Percentiles rank a stretch among this genome's conserved stretches.
These are phyloP conservation scores for Calonectria hongkongensis DNA, from an alignment of 2,329 filamentous ascomycete species.

Conservation along the genomic window DNA sequence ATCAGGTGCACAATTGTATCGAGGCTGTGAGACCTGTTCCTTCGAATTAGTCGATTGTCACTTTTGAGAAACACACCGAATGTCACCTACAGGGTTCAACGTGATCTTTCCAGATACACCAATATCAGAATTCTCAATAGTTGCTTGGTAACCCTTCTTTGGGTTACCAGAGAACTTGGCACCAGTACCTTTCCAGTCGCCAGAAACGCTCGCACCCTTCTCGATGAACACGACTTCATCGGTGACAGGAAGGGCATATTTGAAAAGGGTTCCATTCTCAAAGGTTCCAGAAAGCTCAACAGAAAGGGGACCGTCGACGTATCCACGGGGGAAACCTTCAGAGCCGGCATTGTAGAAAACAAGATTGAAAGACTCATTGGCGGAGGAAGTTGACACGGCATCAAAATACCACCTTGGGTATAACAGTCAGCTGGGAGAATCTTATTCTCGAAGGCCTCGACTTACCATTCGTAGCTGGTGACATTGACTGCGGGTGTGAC, in stretches of 20 bases:
- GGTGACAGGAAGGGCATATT: not conserved
- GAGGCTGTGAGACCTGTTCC: constrained; percentile 11
- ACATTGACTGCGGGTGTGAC: constrained; percentile 1
- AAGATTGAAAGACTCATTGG: constrained; percentile 12
- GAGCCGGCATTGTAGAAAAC: constrained; percentile 23
- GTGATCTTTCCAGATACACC: not conserved
- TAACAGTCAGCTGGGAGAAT: not conserved
- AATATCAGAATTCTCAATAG: not conserved
- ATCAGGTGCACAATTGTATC: not conserved
- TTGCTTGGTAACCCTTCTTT: not conserved
- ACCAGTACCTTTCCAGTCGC: constrained; percentile 14
- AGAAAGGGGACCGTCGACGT: not conserved
- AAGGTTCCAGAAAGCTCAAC: constrained; percentile 14
- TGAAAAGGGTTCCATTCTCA: constrained; percentile 16
- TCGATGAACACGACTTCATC: constrained; percentile 3
- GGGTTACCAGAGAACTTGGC: not conserved
- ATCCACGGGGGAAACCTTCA: constrained; percentile 3
- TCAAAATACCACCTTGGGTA: constrained; percentile 18
- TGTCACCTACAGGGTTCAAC: not conserved
- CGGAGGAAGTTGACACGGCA: constrained; percentile 1
- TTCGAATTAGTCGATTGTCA: not conserved
- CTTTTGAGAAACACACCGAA: not conserved
- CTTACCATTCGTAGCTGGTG: constrained; percentile 23
- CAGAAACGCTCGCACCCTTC: not conserved
- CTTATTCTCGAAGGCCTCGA: not conserved